Evolutionary conservation across 495 filamentous ascomycete genomes (phyloP).

Genomic region (Penicillium verhagenii): DNA sequence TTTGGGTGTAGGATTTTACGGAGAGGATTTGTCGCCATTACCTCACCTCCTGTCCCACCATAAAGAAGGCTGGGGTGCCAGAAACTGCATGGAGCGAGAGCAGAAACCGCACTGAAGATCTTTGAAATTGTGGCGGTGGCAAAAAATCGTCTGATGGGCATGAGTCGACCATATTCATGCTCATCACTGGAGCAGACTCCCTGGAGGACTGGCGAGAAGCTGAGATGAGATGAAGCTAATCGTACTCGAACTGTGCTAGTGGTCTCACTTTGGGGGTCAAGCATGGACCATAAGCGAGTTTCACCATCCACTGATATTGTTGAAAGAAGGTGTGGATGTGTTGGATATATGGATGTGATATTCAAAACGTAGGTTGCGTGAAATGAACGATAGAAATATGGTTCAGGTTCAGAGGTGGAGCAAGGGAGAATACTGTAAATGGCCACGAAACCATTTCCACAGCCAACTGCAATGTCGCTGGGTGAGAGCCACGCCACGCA

Average conservation of each 20-base stretch:
- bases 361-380: conserved; percentile 61
- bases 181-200: conserved; percentile 58
- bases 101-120: conserved; percentile 39
- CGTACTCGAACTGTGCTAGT: conserved; percentile 52
- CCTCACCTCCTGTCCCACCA: conserved; percentile 58
- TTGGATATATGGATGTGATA: conserved; percentile 57
- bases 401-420: conserved; percentile 30
- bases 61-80: conserved; percentile 55
- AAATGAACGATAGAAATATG: conserved; percentile 56
- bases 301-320: conserved; percentile 59
- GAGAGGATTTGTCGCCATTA: conserved; percentile 56
- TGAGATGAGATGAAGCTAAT: conserved; percentile 45
- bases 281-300: conserved; percentile 55
- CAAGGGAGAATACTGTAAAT: conserved; percentile 52
- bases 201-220: conserved; percentile 58
- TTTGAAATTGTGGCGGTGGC: conserved; percentile 40
- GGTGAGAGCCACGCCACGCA: conserved; percentile 62
- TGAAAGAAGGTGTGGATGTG: conserved; percentile 54
- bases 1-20: conserved; percentile 53
- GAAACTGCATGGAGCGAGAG: conserved; percentile 39
- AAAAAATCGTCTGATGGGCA: conserved; percentile 57
- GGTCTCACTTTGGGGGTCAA: conserved; percentile 48
- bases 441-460: conserved; percentile 60
- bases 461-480: conserved; percentile 59
- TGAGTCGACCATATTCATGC: conserved; percentile 51